Evolutionary conservation across 2,329 filamentous ascomycete species (phyloP).

Genomic region (Microsporum canis): DNA sequence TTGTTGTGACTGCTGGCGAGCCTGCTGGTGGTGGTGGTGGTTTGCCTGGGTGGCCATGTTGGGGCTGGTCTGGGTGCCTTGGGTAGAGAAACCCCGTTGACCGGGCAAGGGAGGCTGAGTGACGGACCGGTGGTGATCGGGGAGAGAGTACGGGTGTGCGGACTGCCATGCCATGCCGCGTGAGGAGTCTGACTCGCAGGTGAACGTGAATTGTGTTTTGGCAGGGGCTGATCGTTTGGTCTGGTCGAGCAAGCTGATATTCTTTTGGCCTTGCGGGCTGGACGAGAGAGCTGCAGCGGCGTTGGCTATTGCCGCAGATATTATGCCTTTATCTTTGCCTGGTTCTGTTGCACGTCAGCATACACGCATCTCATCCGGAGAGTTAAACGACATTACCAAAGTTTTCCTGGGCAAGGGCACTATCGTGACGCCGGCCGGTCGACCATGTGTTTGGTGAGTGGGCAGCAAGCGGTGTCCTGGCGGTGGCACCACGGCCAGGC

Average conservation of each 20-base stretch:
- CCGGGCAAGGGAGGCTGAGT: constrained; percentile 24
- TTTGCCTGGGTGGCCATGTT: constrained; percentile 30
- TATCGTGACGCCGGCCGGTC: constrained; percentile 39
- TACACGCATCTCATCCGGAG: background rate
- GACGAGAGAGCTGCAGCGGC: constrained; percentile 56
- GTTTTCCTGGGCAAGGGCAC: constrained; percentile 31
- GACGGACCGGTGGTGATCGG: constrained; percentile 26
- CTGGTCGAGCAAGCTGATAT: constrained; percentile 65
- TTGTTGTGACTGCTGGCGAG: constrained; percentile 11
- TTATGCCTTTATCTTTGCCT: constrained; percentile 60
- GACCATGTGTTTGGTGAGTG: constrained; percentile 48
- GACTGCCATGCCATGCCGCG: constrained; percentile 68
- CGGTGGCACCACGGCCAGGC: constrained; percentile 32
- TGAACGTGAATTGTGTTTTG: constrained; percentile 91
- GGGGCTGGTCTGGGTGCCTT: constrained; percentile 47
- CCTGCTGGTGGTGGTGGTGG: background rate
- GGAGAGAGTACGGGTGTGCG: constrained; percentile 34
- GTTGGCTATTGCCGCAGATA: constrained; percentile 83
- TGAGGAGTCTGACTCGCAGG: constrained; percentile 79
- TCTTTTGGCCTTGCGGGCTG: constrained; percentile 57
- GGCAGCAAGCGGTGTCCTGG: constrained; percentile 51
- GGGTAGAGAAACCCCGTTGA: constrained; percentile 37
- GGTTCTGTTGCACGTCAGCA: constrained; percentile 24
- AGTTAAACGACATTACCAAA: constrained; percentile 6
- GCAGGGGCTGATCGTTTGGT: constrained; percentile 52